These are phyloP conservation scores for Pisolithus thermaeus DNA, from an alignment of 1,284 basidiomycete species.

Conservation along the genomic window DNA sequence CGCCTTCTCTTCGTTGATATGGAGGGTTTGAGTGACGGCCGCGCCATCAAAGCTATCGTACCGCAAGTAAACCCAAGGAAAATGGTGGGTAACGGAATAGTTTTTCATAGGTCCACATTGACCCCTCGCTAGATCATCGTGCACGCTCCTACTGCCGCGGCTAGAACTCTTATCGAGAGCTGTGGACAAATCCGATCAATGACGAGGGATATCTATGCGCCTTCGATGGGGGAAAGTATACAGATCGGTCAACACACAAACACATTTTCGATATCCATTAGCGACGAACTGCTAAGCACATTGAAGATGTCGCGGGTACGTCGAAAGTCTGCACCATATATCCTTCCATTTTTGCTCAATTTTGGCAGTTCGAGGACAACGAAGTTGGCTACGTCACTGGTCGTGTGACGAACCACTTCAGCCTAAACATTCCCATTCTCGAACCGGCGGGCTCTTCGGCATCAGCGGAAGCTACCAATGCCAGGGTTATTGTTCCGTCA, in stretches of 20 bases:
- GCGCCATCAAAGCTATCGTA: conserved; percentile 94
- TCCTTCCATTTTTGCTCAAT: conserved; percentile 4
- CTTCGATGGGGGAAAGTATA: conserved; percentile 66
- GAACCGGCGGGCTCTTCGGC: conserved; percentile 46
- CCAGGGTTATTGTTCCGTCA: conserved; percentile 22
- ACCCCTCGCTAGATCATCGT: conserved; percentile 71
- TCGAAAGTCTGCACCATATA: conserved; percentile 7
- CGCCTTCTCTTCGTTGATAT: conserved; percentile 89
- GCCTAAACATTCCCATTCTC: conserved; percentile 67
- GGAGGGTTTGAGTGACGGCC: conserved; percentile 93
- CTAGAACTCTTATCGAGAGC: conserved; percentile 70
- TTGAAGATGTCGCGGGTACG: conserved; percentile 86
- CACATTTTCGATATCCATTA: conserved; percentile 90
- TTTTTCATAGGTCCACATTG: conserved; percentile 3
- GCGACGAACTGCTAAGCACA: conserved; percentile 77
- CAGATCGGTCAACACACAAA: conserved; percentile 95
- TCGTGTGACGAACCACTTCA: conserved; percentile 74
- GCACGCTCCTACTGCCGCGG: conserved; percentile 64
- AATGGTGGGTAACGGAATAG: conserved; percentile 51
- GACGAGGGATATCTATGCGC: conserved; percentile 88
- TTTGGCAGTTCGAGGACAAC: conserved; percentile 86
- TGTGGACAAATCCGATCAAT: conserved; percentile 79
- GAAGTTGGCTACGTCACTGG: conserved; percentile 91
- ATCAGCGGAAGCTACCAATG: conserved; percentile 20
- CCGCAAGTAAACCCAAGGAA: conserved; percentile 95